phyloP scores from a whole-genome alignment of 306 rosid species.

The Ziziphus jujuba region DNA sequence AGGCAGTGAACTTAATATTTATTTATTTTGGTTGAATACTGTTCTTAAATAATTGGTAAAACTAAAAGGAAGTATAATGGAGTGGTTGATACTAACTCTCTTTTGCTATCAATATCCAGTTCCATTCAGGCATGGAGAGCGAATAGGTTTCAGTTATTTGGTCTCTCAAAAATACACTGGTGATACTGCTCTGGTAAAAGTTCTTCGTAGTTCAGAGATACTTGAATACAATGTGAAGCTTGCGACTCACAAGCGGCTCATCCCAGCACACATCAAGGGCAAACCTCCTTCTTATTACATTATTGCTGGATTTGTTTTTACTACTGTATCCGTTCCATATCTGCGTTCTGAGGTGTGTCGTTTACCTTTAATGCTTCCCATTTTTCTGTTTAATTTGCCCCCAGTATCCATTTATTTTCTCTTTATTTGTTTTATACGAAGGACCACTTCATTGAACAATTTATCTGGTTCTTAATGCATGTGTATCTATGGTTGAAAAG shows the following conservation, averaged over 20 bases:
- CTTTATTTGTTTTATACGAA: neutral
- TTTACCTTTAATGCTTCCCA: neutral
- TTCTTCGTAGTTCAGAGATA: conserved; percentile 51
- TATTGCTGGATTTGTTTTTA: conserved; percentile 73
- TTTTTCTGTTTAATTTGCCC: neutral
- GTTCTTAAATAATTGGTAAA: too few species aligned
- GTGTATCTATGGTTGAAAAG: neutral
- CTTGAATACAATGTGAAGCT: conserved; percentile 56
- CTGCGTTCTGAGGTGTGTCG: conserved; percentile 77
- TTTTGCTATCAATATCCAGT: conserved; percentile 42
- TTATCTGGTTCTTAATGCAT: neutral
- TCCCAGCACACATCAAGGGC: conserved; percentile 78
- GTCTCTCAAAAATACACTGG: conserved; percentile 82
- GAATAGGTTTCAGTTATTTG: conserved; percentile 83
- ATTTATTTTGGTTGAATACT: neutral
- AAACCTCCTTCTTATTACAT: conserved; percentile 79
- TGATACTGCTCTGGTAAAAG: conserved; percentile 51
- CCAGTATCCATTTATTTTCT: neutral
- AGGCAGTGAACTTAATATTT: neutral
- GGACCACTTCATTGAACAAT: neutral
- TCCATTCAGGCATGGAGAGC: conserved; percentile 82
- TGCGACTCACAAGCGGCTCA: conserved; percentile 65
- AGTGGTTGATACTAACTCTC: neutral
- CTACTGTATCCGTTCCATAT: conserved; percentile 78
- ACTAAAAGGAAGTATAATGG: neutral